A percentile compares a stretch with the other conserved stretches of the same genome.
These are phyloP conservation scores for Plasmodium relictum DNA, from an alignment of 169 alveolate genomes.

Conservation along the genomic window DNA sequence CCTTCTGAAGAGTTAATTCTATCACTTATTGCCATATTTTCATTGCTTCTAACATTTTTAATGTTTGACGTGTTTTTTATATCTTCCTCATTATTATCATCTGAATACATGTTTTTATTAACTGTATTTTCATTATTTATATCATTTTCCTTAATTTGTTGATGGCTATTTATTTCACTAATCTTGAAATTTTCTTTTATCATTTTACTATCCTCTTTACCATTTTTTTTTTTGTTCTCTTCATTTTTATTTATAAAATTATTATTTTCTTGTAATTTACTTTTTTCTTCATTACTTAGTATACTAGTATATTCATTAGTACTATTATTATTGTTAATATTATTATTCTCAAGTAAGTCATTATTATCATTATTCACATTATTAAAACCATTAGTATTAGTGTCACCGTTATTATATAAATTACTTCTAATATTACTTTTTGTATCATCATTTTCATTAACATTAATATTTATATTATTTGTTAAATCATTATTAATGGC, in stretches of 20 bases:
- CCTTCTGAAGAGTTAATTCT: not conserved
- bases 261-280: not conserved
- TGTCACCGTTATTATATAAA: not conserved
- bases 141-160: not conserved
- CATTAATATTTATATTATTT: constrained; percentile 32
- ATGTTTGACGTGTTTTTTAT: constrained; percentile 41
- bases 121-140: not conserved
- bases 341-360: not conserved
- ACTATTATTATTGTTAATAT: not conserved
- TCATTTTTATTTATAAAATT: constrained; percentile 34
- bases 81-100: constrained; percentile 69
- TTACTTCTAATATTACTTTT: not conserved
- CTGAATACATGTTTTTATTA: not conserved
- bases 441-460: not conserved
- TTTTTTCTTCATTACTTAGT: not conserved
- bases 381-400: constrained; percentile 1
- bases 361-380: constrained; percentile 4
- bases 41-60: constrained; percentile 44
- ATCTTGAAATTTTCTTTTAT: not conserved
- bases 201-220: constrained; percentile 7
- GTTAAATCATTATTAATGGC: constrained; percentile 73
- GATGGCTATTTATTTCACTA: not conserved
- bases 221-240: constrained; percentile 21
- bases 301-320: not conserved
- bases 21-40: constrained; percentile 21